Conservation (phyloP, 805 yeast genomes). For the Metschnikowia chrysomelidarum region DNA sequence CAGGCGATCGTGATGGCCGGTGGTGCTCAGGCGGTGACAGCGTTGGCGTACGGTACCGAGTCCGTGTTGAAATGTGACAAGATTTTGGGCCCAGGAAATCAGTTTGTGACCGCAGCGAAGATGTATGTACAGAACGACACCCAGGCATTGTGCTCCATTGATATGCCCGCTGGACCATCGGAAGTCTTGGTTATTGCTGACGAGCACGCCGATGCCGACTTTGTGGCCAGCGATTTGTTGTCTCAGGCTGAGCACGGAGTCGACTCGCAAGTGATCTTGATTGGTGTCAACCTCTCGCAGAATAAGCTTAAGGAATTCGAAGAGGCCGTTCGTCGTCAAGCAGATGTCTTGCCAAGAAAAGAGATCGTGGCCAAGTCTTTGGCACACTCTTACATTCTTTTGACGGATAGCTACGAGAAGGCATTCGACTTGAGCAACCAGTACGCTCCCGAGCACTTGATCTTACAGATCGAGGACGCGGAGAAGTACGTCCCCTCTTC, state of each 20-base stretch:
- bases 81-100: conserved; percentile 98
- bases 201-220: conserved; percentile 82
- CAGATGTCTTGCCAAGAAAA: conserved; percentile 80
- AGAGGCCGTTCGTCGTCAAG: conserved; percentile 81
- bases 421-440: conserved; percentile 86
- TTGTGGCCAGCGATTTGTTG: conserved; percentile 92
- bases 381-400: conserved; percentile 81
- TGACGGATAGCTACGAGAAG: conserved; percentile 66
- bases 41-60: conserved; percentile 98
- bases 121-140: conserved; percentile 97
- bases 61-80: conserved; percentile 91
- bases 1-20: conserved; percentile 90
- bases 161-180: conserved; percentile 99
- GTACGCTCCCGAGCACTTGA: conserved; percentile 98
- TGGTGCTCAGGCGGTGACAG: conserved; percentile 99
- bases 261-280: conserved; percentile 93
- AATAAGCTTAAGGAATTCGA: conserved; percentile 68
- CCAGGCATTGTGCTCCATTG: conserved; percentile 91
- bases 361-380: conserved; percentile 92
- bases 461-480: conserved; percentile 84
- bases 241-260: conserved; percentile 99
- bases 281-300: conserved; percentile 71
- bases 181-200: conserved; percentile 98
- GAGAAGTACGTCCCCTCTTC: conserved; percentile 59
- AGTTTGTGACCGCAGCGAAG: conserved; percentile 98